phyloP scores from a whole-genome alignment of 805 yeast species.

The Saturnispora sekii region DNA sequence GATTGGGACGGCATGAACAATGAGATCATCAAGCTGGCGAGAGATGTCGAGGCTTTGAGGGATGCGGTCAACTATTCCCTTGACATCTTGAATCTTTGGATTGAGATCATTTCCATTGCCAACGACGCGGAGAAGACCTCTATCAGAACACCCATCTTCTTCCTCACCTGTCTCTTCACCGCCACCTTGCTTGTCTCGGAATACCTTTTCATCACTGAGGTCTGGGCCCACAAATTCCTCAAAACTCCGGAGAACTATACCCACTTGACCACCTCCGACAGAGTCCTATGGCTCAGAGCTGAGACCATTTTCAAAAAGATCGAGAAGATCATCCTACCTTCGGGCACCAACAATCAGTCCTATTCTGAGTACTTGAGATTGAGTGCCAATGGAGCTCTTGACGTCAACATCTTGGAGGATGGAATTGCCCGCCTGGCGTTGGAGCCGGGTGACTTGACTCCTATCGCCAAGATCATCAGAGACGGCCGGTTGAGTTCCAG shows the following conservation, averaged over 20 bases:
- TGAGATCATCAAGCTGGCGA: constrained; percentile 35
- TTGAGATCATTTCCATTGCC: constrained; percentile 54
- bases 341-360: constrained; percentile 40
- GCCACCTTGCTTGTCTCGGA: constrained; percentile 55
- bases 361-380: constrained; percentile 49
- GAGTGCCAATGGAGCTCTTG: constrained; percentile 52
- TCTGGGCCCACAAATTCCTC: constrained; percentile 33
- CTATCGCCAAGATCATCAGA: constrained; percentile 37
- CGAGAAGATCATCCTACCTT: constrained; percentile 46
- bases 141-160: constrained; percentile 66
- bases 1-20: constrained; percentile 62
- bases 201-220: constrained; percentile 48
- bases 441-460: constrained; percentile 36
- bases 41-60: constrained; percentile 53
- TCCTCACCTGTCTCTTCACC: constrained; percentile 60
- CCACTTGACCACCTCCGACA: constrained; percentile 32
- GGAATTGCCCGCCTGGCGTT: constrained; percentile 39
- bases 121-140: constrained; percentile 59
- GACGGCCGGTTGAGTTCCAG: constrained; percentile 44
- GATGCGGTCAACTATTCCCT: constrained; percentile 52
- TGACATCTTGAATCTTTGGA: constrained; percentile 60
- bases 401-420: constrained; percentile 39
- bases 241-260: constrained; percentile 16
- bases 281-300: constrained; percentile 56
- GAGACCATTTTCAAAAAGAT: constrained; percentile 51